Conservation (phyloP, 345 rosid genomes). For the Geranium rotundifolium region DNA sequence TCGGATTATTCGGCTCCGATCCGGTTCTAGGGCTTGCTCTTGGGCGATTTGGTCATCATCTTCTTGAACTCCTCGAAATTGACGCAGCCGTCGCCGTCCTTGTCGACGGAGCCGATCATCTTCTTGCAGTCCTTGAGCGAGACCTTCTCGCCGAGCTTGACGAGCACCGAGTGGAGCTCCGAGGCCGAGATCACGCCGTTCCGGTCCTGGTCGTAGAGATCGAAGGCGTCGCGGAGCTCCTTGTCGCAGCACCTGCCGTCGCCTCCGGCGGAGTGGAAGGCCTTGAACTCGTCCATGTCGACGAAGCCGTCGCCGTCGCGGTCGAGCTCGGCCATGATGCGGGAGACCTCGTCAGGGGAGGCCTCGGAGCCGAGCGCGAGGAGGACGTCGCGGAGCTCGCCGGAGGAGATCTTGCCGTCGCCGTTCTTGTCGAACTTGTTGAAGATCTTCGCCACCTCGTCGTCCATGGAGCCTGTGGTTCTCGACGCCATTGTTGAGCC, state of each 20-base stretch:
- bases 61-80: conserved; percentile 86
- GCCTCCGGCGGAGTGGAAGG: conserved; percentile 19
- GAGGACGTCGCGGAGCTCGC: conserved; percentile 55
- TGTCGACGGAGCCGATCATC: conserved; percentile 83
- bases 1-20: too few species aligned
- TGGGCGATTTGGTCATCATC: conserved; percentile 53
- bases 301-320: conserved; percentile 76
- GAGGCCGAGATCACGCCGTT: conserved; percentile 70
- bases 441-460: conserved; percentile 48
- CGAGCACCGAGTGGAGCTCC: conserved; percentile 74
- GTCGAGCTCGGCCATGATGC: conserved; percentile 69
- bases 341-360: conserved; percentile 38
- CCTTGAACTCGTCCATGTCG: conserved; percentile 67
- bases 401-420: conserved; percentile 77
- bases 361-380: conserved; percentile 36
- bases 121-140: conserved; percentile 49
- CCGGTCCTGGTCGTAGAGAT: conserved; percentile 65
- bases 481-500: background rate
- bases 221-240: conserved; percentile 78
- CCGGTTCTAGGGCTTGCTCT: background rate
- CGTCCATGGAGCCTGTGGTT: conserved; percentile 5
- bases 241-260: conserved; percentile 12
- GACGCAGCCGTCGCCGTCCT: conserved; percentile 86
- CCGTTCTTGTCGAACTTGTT: conserved; percentile 74
- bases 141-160: conserved; percentile 65